Evolutionary conservation across 495 filamentous ascomycete species (phyloP), one percentile per base, ranked within the genome.

Genomic region (Sabuloglossum arenarium): DNA sequence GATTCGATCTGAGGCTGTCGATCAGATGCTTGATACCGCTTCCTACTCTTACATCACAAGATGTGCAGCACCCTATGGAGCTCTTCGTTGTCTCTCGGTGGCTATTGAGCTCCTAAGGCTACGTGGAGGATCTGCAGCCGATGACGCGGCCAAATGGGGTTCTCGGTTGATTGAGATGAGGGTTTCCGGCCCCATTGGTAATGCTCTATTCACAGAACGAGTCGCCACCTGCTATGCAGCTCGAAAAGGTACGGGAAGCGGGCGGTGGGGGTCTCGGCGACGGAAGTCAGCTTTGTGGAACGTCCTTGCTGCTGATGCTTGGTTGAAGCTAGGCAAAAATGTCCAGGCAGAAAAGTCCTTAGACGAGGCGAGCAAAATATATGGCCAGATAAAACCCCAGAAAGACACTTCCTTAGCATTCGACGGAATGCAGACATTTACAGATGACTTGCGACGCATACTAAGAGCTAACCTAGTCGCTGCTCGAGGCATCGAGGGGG

Each of bases 271-370:
- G 3, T 70, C 76, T 4, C 71, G 91, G 55, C 73, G 71, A 51
- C 74, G 91, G 27, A 97, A 95, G 68, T 83, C 87, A 9, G 93
- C 85, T 0, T 76, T 95, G 66, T 98, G 93, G 90, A 84, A 79
- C 60, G 75, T 91, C 27, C 71, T 94, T 30, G 84, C 84, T 6
- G 81, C 88, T 0, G 84, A 93, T 53, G 75, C 79, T 2, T 98
- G 91, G 91, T 66, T 89, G 16, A 75, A 73, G 39, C 73, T 85
- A 37, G 77, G 74, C 8, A 85, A 88, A 54, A 76, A 73, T 31
- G 70, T 79, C 16, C 80, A 86, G 59, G 81, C 85, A 14, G 81
- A 83, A 53, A 69, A 73, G 12, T 85, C 84, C 59, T 69, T 94
- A 14, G 78, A 84, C 51, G 79, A 82, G 56, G 86, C 85, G 0